phyloP scores from a whole-genome alignment of 1,284 basidiomycete species.

The Cystobasidium pallidum region DNA sequence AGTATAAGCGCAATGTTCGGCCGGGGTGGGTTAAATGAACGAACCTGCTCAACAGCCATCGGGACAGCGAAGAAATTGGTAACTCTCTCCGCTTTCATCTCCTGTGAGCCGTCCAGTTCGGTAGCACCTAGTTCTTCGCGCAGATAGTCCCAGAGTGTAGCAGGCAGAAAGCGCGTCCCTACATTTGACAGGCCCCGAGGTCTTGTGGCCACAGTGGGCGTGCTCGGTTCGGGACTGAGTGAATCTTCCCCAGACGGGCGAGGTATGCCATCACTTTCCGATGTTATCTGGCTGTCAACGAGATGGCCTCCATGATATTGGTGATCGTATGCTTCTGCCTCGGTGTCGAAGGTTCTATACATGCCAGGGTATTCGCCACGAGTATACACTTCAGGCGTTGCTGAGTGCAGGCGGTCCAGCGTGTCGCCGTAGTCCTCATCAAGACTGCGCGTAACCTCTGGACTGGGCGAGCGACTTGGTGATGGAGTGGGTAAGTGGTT shows the following conservation, averaged over 20 bases:
- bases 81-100: slow-evolving; percentile 95
- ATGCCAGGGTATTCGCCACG: slow-evolving; percentile 2
- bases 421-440: slow-evolving; percentile 4
- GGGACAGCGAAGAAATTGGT: slow-evolving; percentile 95
- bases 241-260: not conserved
- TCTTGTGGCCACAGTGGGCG: not conserved
- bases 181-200: not conserved
- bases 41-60: slow-evolving; percentile 87
- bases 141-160: slow-evolving; percentile 89
- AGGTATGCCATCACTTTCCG: slow-evolving; percentile 3
- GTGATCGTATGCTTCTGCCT: not conserved
- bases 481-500: slow-evolving; percentile 33
- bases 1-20: too few relatives aligned
- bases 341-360: not conserved
- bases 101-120: slow-evolving; percentile 89
- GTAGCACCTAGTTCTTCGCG: slow-evolving; percentile 82
- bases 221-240: slow-evolving; percentile 1
- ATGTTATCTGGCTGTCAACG: slow-evolving; percentile 8
- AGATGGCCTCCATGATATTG: not conserved
- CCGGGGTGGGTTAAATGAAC: too few relatives aligned
- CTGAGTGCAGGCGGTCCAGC: not conserved
- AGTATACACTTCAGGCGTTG: slow-evolving; percentile 46
- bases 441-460: slow-evolving; percentile 11
- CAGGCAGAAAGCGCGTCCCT: slow-evolving; percentile 59
- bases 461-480: slow-evolving; percentile 33